Evolutionary conservation across 225 moss, liverwort and hornwort species (phyloP), one percentile per base, ranked within the genome.

Genomic region (Straminergon stramineum): DNA sequence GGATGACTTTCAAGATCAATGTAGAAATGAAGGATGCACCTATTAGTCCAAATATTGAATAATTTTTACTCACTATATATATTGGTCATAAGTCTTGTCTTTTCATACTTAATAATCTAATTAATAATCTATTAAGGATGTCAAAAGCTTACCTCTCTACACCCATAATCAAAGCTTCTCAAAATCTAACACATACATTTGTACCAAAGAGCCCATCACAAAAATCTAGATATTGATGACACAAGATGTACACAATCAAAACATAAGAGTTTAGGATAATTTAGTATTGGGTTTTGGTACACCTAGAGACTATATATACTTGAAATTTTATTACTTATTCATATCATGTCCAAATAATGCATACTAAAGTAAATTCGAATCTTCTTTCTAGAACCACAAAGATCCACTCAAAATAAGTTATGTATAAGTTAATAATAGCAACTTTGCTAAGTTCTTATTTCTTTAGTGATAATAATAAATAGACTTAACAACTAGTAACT

Each of bases 351-450:
- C 6, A 75, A 30, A 30, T 48, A 19, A 31, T 75, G 75, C 7
- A 19, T 51, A 4, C 1, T 30, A 32, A 75, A 51, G 12, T 32
- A 4, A 32, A 0, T 75, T 51, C 2, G 0, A 32, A 19, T 20
- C 7, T 1, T 51, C 7, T 32, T 32, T 13, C 1, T 0, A 0
- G 3, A 18, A 11, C n/a, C 4, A n/a, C 13, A 0, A 13, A 24
- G 7, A 70, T 39, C 5, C 27, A 43, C 43, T 73, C 27, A 43
- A 43, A 41, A 43, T 13, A 70, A 16, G 0, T 16, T 27, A 9
- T 43, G 0, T 2, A 22, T 77, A 52, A n/a, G n/a, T n/a, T n/a
- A n/a, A 21, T 34, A 22, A 21, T 34, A 8, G 13, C 10, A 53
- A 51, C 53, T 77, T 52, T 77, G 5, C 14, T 53, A 21, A 22